Conservation (phyloP, 805 yeast genomes). For the Candida pseudoglaebosa region DNA sequence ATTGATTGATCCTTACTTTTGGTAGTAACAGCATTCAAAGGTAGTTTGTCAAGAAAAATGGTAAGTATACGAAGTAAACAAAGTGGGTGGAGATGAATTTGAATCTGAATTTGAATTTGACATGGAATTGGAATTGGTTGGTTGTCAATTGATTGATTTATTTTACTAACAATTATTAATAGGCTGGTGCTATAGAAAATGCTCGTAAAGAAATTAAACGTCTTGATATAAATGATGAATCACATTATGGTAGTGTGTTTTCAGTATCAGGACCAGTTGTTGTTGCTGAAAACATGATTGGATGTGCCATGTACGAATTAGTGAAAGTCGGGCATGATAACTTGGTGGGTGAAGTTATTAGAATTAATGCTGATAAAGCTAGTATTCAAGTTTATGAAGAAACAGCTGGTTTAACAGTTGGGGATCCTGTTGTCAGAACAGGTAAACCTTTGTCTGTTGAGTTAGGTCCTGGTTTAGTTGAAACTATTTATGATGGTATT, state of each 20-base stretch:
- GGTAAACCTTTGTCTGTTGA: constrained; percentile 99
- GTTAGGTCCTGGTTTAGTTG: constrained; percentile 99
- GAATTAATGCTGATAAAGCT: constrained; percentile 95
- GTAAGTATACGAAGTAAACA: too few relatives aligned
- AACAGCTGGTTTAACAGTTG: constrained; percentile 98
- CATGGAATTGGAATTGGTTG: background rate
- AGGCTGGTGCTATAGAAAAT: constrained; percentile 97
- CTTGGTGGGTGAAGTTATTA: constrained; percentile 96
- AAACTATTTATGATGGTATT: constrained; percentile 98
- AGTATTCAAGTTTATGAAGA: constrained; percentile 99
- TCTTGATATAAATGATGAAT: constrained; percentile 75
- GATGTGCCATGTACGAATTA: constrained; percentile 99
- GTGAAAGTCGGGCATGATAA: constrained; percentile 97
- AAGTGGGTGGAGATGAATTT: background rate
- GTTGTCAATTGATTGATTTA: background rate
- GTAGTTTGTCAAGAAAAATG: too few relatives aligned
- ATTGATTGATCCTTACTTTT: background rate
- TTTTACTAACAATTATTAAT: constrained; percentile 5
- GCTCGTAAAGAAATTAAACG: constrained; percentile 92
- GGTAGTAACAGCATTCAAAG: background rate
- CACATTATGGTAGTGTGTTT: constrained; percentile 82
- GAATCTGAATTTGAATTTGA: background rate
- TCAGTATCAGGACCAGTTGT: constrained; percentile 98
- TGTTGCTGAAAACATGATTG: constrained; percentile 97
- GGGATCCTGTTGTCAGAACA: constrained; percentile 97